A percentile compares a stretch with the other conserved stretches of the same genome.
Evolutionary conservation across 2,329 filamentous ascomycete species (phyloP).

Genomic region (Clonostachys solani): DNA sequence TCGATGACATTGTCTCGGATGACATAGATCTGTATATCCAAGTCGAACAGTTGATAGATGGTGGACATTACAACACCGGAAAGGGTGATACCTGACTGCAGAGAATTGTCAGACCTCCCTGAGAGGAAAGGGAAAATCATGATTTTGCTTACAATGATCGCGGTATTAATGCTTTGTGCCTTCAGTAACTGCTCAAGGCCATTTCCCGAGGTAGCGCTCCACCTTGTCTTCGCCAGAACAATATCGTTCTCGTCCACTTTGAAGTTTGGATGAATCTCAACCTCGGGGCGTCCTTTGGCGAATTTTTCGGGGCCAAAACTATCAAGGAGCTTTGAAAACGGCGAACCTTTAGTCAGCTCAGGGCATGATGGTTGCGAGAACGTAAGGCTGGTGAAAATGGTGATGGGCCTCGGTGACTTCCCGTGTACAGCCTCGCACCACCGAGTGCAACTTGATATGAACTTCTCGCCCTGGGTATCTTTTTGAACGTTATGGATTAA

Average conservation of each 20-base stretch:
- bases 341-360: conserved; percentile 22
- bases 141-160: conserved; percentile 22
- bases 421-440: conserved; percentile 34
- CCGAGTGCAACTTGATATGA: conserved; percentile 21
- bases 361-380: conserved; percentile 25
- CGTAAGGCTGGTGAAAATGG: conserved; percentile 29
- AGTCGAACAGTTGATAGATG: conserved; percentile 33
- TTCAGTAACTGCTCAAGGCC: conserved; percentile 31
- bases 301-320: conserved; percentile 14
- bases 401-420: conserved; percentile 22
- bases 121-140: background rate
- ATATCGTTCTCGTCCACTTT: conserved; percentile 22
- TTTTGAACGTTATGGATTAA: conserved; percentile 24
- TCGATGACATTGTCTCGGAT: conserved; percentile 25
- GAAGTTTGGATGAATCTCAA: conserved; percentile 25
- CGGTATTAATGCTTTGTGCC: conserved; percentile 30
- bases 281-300: conserved; percentile 13
- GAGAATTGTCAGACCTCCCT: background rate
- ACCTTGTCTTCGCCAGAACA: conserved; percentile 32
- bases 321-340: conserved; percentile 20
- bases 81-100: conserved; percentile 29
- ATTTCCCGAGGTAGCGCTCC: conserved; percentile 33
- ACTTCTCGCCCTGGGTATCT: conserved; percentile 20
- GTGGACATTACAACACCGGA: conserved; percentile 36
- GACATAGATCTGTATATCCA: conserved; percentile 35